Percentiles rank a stretch among this genome's conserved stretches.
These are phyloP conservation scores for Fraxinus dipetala DNA, from an alignment of 305 asterid species.

Conservation along the genomic window DNA sequence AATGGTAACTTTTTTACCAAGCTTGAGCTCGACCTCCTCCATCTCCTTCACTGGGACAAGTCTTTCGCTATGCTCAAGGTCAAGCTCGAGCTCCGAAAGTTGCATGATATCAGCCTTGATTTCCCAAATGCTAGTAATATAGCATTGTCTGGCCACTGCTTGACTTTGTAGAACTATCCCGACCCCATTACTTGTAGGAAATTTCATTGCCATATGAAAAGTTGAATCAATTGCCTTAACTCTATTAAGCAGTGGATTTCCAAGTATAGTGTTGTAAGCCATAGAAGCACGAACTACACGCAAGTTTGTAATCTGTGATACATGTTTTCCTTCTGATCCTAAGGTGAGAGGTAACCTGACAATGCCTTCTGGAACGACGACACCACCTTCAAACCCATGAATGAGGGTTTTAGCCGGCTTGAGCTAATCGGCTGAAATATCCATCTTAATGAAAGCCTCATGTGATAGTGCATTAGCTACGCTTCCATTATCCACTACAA, in stretches of 20 bases:
- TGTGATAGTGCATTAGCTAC: too few species aligned
- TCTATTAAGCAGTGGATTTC: neutral
- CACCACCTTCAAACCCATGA: too few species aligned
- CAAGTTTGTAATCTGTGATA: too few species aligned
- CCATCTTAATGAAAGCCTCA: too few species aligned
- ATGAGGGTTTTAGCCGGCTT: too few species aligned
- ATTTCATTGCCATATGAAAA: too few species aligned
- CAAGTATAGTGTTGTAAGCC: neutral
- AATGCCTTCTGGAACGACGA: too few species aligned
- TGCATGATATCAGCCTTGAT: neutral
- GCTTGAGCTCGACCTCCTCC: neutral
- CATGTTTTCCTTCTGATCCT: too few species aligned
- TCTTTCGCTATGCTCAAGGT: neutral
- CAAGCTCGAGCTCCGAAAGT: neutral
- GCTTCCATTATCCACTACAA: too few species aligned
- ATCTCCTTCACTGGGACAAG: neutral
- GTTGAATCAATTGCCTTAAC: neutral
- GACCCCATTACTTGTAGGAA: neutral
- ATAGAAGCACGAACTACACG: neutral
- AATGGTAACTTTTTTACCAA: too few species aligned
- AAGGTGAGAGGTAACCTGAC: too few species aligned
- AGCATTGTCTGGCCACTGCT: neutral
- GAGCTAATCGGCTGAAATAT: too few species aligned
- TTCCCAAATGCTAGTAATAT: neutral
- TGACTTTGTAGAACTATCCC: neutral